Percentiles rank a stretch among this genome's conserved stretches.
These are phyloP conservation scores for Pseudogymnoascus sp. DNA, from an alignment of 2,329 filamentous ascomycete species.

Conservation along the genomic window DNA sequence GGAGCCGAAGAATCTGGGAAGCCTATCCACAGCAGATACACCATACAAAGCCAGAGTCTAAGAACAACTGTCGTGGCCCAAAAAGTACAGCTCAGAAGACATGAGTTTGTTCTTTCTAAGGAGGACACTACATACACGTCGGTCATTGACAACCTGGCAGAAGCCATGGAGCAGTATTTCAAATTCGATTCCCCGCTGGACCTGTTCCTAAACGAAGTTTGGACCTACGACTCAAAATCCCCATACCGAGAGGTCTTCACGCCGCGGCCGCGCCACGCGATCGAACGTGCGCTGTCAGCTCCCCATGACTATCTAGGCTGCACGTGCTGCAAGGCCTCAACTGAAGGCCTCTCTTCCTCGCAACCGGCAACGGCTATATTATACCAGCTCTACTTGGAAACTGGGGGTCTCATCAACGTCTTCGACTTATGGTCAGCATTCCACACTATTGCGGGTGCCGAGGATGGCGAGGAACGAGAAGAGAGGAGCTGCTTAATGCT, in stretches of 20 bases:
- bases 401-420: conserved; percentile 68
- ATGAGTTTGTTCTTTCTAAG: conserved; percentile 61
- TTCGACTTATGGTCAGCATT: conserved; percentile 76
- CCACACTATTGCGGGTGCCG: conserved; percentile 45
- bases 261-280: conserved; percentile 59
- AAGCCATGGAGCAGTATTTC: conserved; percentile 43
- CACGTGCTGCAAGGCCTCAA: conserved; percentile 51
- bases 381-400: conserved; percentile 73
- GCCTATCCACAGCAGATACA: conserved; percentile 65
- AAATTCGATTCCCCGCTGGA: conserved; percentile 32
- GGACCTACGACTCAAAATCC: conserved; percentile 64
- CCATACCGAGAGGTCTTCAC: conserved; percentile 69
- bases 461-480: conserved; percentile 32
- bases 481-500: conserved; percentile 58
- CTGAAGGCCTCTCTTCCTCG: conserved; percentile 47
- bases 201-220: conserved; percentile 61
- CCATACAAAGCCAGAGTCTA: conserved; percentile 60
- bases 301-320: conserved; percentile 75
- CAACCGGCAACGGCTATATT: conserved; percentile 65
- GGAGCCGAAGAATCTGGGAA: conserved; percentile 39
- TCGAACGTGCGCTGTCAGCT: conserved; percentile 63
- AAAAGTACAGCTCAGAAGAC: conserved; percentile 70
- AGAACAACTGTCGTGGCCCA: conserved; percentile 75
- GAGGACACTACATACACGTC: conserved; percentile 64
- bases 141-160: conserved; percentile 51